Percentiles rank a stretch among this genome's conserved stretches.
These are phyloP conservation scores for Stachybotrys elegans DNA, from an alignment of 2,329 filamentous ascomycete genomes.

Conservation along the genomic window DNA sequence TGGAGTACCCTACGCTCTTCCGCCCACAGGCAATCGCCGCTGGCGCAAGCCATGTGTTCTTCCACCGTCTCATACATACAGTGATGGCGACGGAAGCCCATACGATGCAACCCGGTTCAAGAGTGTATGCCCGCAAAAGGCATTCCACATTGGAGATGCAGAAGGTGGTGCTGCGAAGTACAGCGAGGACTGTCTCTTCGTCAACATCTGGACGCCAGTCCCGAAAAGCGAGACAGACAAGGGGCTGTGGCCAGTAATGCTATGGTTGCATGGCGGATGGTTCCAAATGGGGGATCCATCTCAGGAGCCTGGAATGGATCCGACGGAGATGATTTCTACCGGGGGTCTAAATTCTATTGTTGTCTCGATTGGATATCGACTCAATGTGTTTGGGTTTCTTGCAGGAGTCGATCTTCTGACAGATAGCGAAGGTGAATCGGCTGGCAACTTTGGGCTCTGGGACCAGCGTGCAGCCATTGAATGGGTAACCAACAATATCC, in stretches of 20 bases:
- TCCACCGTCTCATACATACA: slow-evolving; percentile 21
- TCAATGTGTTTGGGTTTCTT: slow-evolving; percentile 43
- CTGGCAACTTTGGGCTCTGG: slow-evolving; percentile 35
- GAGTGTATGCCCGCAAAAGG: slow-evolving; percentile 33
- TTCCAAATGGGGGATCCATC: slow-evolving; percentile 40
- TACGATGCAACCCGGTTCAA: slow-evolving; percentile 31
- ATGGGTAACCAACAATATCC: slow-evolving; percentile 45
- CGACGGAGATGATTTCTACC: slow-evolving; percentile 33
- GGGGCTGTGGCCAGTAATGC: slow-evolving; percentile 23
- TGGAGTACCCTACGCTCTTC: slow-evolving; percentile 32
- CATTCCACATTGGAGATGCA: slow-evolving; percentile 20
- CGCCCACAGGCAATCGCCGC: slow-evolving; percentile 28
- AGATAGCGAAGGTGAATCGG: slow-evolving; percentile 16
- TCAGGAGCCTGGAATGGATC: slow-evolving; percentile 34
- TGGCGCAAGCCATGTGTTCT: slow-evolving; percentile 32
- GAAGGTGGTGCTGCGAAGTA: slow-evolving; percentile 20
- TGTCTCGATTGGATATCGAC: slow-evolving; percentile 38
- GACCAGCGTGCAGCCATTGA: slow-evolving; percentile 45
- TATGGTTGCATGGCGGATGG: slow-evolving; percentile 38
- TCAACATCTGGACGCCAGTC: slow-evolving; percentile 42
- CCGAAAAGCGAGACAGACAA: slow-evolving; percentile 4
- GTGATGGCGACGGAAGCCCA: slow-evolving; percentile 15
- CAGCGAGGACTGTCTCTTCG: slow-evolving; percentile 38
- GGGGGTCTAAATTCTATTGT: slow-evolving; percentile 32
- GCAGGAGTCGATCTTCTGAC: slow-evolving; percentile 30